A percentile compares a stretch with the other conserved stretches of the same genome.
Conservation (phyloP, 768 basidiomycete species). For the Calocera viscosa region DNA sequence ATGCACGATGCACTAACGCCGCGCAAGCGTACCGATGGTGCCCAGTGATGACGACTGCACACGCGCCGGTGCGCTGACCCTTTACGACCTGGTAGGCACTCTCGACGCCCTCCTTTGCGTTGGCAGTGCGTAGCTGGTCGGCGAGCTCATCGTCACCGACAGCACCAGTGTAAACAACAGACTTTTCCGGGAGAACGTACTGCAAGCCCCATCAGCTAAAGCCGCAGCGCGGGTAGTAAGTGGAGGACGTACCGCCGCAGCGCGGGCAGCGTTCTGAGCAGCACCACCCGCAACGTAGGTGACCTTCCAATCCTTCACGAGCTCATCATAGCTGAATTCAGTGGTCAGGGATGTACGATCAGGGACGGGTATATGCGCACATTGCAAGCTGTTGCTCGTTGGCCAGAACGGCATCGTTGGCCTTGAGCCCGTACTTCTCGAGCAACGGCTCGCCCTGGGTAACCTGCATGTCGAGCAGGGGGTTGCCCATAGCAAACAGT, state of each 20-base stretch:
- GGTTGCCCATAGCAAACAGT: constrained; percentile 89
- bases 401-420: constrained; percentile 94
- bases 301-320: constrained; percentile 59
- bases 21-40: constrained; percentile 60
- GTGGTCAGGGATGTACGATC: neutral
- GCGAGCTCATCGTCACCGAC: constrained; percentile 92
- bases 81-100: constrained; percentile 81
- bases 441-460: constrained; percentile 70
- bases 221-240: constrained; percentile 11
- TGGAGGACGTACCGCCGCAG: constrained; percentile 63
- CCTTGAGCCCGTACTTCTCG: constrained; percentile 77
- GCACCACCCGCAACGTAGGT: constrained; percentile 96
- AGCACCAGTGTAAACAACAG: constrained; percentile 87
- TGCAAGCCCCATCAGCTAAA: constrained; percentile 26
- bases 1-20: neutral
- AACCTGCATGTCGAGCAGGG: constrained; percentile 93
- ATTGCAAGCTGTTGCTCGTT: constrained; percentile 77
- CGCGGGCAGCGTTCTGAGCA: constrained; percentile 90
- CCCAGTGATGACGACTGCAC: constrained; percentile 88
- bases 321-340: constrained; percentile 65
- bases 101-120: constrained; percentile 80
- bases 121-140: constrained; percentile 74
- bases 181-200: constrained; percentile 80
- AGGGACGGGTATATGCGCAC: constrained; percentile 31
- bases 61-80: constrained; percentile 86